These are phyloP conservation scores for Albizia julibrissin DNA, from an alignment of 306 rosid genomes.

Conservation along the genomic window DNA sequence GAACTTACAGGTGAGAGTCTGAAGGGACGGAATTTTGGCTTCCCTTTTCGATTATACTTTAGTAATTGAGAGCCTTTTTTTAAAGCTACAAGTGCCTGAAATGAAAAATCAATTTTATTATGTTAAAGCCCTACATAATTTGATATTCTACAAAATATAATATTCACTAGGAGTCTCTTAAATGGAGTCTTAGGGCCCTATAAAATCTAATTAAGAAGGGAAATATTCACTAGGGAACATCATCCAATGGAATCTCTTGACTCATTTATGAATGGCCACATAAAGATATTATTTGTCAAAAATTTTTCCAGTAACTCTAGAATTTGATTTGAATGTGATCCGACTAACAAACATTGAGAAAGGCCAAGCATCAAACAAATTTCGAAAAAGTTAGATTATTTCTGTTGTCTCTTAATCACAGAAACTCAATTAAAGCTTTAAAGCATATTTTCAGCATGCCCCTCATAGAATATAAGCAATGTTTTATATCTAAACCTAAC, in stretches of 20 bases:
- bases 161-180: neutral
- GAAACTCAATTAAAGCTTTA: neutral
- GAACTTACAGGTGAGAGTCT: constrained; percentile 62
- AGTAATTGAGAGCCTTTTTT: constrained; percentile 63
- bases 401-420: neutral
- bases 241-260: neutral
- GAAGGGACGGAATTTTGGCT: constrained; percentile 62
- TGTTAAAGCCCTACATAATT: neutral
- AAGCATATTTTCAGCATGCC: neutral
- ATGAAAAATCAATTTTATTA: neutral
- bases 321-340: neutral
- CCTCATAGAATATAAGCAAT: neutral
- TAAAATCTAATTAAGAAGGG: neutral
- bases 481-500: neutral
- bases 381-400: neutral
- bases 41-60: constrained; percentile 69
- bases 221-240: neutral
- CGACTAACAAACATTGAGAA: neutral
- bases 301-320: neutral
- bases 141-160: neutral
- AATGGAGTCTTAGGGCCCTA: neutral
- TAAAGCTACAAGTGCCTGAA: constrained; percentile 58
- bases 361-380: neutral
- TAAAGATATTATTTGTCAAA: neutral
- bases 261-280: neutral